phyloP scores from a whole-genome alignment of 495 filamentous ascomycete genomes.

The Terfezia boudieri region DNA sequence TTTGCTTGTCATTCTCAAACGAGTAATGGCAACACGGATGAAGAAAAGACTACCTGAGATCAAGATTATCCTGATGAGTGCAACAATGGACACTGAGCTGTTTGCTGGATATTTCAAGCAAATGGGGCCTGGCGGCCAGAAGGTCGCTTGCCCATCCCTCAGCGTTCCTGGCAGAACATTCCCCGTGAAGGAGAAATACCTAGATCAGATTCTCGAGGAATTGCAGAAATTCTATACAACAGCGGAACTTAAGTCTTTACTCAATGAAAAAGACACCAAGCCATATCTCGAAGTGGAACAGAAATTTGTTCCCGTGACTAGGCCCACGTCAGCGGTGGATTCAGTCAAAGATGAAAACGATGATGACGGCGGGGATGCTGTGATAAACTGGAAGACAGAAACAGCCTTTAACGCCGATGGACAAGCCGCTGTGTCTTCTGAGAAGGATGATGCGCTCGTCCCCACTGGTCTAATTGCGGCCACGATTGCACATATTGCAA shows the following conservation, averaged over 20 bases:
- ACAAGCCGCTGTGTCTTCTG: conserved; percentile 12
- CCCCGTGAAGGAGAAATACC: conserved; percentile 30
- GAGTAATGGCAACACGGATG: conserved; percentile 21
- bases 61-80: conserved; percentile 37
- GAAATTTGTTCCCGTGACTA: conserved; percentile 5
- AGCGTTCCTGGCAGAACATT: conserved; percentile 34
- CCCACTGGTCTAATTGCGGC: conserved; percentile 27
- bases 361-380: conserved; percentile 6
- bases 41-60: conserved; percentile 22
- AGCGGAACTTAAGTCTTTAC: conserved; percentile 11
- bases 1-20: conserved; percentile 32
- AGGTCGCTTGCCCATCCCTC: conserved; percentile 28
- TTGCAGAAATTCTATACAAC: conserved; percentile 17
- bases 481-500: conserved; percentile 29
- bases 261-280: conserved; percentile 17
- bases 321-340: not conserved
- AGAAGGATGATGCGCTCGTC: conserved; percentile 26
- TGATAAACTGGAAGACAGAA: conserved; percentile 29
- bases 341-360: conserved; percentile 12
- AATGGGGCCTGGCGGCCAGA: conserved; percentile 13
- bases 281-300: conserved; percentile 22
- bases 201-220: conserved; percentile 27
- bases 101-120: conserved; percentile 33
- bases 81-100: conserved; percentile 32
- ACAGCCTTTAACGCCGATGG: conserved; percentile 15